Evolutionary conservation across 345 rosid species (phyloP), one percentile per base, ranked within the genome.

Genomic region (Fremontodendron californicum): DNA sequence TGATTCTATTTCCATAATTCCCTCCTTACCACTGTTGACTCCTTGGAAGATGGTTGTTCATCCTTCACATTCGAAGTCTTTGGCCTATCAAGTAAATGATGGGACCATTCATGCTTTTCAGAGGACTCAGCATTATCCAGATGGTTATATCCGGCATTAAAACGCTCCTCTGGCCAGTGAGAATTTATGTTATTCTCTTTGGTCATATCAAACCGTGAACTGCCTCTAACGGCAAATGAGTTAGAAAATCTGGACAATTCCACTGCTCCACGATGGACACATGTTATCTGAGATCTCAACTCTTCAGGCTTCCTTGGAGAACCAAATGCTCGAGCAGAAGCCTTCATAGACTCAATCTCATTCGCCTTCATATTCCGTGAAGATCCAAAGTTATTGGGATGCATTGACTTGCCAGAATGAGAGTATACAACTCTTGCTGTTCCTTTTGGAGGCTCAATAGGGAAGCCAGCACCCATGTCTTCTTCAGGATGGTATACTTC

Each of bases 151-250:
- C 74, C 2, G 55, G 51, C 70, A 77, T 73, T 57, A 67, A 77
- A 86, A 40, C 43, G 82, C 74, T 86, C 93, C 33, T 84, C 91
- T 33, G 79, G 83, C 89, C 88, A 89, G 51, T 78, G 86, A 49
- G 83, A 78, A 69, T 86, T 88, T 11, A 73, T 83, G 71, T 80
- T 77, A 2, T 78, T 66, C 69, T 80, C 85, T 71, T 85, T 83
- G 71, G 82, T 68, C 75, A 82, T 84, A 81, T 87, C 90, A 29
- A 86, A 85, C 58, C 83, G 86, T 25, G 95, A 86, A 76, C 75
- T 84, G 81, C 90, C 93, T 87, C 96, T 88, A 52, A 89, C 87
- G 21, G 92, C 97, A 71, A 95, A 90, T 0, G 99, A 94, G 80
- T 86, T 93, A 74, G 98, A 86, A 86, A 90, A 92, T 85, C 88